These are phyloP conservation scores for Purpureocillium lavendulum DNA, from an alignment of 2,329 filamentous ascomycete genomes.

Conservation along the genomic window DNA sequence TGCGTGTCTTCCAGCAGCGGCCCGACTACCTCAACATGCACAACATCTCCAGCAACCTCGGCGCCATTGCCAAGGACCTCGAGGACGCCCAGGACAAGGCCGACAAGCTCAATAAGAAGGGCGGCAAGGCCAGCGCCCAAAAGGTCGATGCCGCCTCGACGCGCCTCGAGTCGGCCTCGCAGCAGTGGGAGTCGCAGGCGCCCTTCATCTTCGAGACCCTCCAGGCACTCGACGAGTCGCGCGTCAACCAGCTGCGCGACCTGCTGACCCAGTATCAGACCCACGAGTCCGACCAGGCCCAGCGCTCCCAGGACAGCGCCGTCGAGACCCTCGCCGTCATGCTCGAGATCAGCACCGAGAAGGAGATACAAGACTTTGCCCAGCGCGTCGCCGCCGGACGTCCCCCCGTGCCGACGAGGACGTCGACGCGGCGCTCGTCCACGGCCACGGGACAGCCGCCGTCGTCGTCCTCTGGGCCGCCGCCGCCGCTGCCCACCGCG, in stretches of 20 bases:
- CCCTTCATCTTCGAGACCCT: constrained; percentile 92
- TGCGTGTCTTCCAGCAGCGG: constrained; percentile 65
- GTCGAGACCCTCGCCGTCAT: constrained; percentile 75
- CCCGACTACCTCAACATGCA: constrained; percentile 76
- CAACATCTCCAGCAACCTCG: constrained; percentile 73
- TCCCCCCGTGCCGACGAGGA: constrained; percentile 26
- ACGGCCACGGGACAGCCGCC: constrained; percentile 5
- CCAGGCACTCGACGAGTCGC: constrained; percentile 81
- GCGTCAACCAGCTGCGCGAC: constrained; percentile 84
- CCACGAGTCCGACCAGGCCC: constrained; percentile 80
- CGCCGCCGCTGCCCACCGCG: not conserved
- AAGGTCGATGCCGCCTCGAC: constrained; percentile 69
- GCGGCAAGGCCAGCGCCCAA: constrained; percentile 62
- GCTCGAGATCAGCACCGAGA: constrained; percentile 76
- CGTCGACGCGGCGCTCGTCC: constrained; percentile 33
- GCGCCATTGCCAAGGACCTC: constrained; percentile 73
- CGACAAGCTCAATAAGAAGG: constrained; percentile 78
- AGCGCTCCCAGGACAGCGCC: constrained; percentile 64
- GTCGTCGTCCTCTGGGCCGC: not conserved
- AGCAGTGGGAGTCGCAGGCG: constrained; percentile 89
- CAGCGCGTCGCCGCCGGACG: constrained; percentile 33
- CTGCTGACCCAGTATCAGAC: constrained; percentile 89
- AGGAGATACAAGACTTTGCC: constrained; percentile 73
- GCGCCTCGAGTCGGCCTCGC: constrained; percentile 67
- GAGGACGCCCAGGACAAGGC: constrained; percentile 76